Evolutionary conservation across 257 asterid genomes (phyloP), one percentile per base, ranked within the genome.

Genomic region (Haberlea rhodopensis): DNA sequence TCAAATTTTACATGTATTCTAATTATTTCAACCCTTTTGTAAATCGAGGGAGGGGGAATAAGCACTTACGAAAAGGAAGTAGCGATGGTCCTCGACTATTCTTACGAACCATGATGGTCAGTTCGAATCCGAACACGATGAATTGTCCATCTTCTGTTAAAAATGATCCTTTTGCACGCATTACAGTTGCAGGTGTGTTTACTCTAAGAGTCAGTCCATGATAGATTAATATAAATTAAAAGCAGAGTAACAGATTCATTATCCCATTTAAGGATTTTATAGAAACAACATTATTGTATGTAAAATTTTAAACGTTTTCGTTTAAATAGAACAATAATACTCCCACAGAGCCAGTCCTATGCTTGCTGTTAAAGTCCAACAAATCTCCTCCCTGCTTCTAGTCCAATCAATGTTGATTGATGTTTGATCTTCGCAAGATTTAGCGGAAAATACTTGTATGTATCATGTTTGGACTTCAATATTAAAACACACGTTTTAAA

Each of bases 251-350:
- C n/a, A 55, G 2, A 60, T 70, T 31, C 6, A 11, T 1, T 32
- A 9, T 63, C 49, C 57, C 60, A 59, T 67, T 68, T 5, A 24
- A 59, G 31, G 52, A 13, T 29, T 71, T 55, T 60, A 10, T 25
- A 31, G n/a, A n/a, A n/a, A n/a, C n/a, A n/a, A n/a, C n/a, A n/a
- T n/a, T n/a, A n/a, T n/a, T n/a, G n/a, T n/a, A n/a, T n/a, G n/a
- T n/a, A n/a, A n/a, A n/a, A n/a, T n/a, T n/a, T n/a, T n/a, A n/a
- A n/a, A n/a, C n/a, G n/a, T n/a, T n/a, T n/a, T n/a, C n/a, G n/a
- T n/a, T n/a, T n/a, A n/a, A n/a, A n/a, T n/a, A n/a, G n/a, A n/a
- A n/a, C n/a, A n/a, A n/a, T n/a, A n/a, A n/a, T n/a, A n/a, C n/a
- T n/a, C n/a, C n/a, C n/a, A n/a, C n/a, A n/a, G n/a, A n/a, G n/a